Evolutionary conservation across 306 rosid genomes (phyloP).

Genomic region (Abrus pulchellus): DNA sequence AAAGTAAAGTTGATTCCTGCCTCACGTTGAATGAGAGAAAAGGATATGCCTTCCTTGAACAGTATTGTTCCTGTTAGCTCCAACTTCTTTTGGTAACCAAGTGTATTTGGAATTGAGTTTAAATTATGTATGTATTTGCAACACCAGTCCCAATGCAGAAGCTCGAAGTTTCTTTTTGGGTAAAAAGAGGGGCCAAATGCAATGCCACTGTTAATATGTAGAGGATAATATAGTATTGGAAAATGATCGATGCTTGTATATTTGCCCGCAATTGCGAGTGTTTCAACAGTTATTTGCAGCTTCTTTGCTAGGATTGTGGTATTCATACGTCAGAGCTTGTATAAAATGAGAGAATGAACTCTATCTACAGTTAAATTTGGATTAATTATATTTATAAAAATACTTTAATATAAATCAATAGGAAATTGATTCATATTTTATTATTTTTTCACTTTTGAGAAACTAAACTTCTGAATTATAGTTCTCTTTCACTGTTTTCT

Average conservation of each 20-base stretch:
- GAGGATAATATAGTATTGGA: not conserved
- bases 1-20: conserved; percentile 63
- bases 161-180: conserved; percentile 42
- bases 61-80: conserved; percentile 47
- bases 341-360: too few species aligned
- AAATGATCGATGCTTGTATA: conserved; percentile 33
- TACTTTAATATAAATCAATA: too few species aligned
- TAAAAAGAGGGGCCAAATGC: conserved; percentile 44
- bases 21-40: conserved; percentile 58
- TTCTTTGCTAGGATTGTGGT: not conserved
- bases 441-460: too few species aligned
- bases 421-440: too few species aligned
- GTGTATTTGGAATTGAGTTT: conserved; percentile 49
- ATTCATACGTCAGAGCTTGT: too few species aligned
- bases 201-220: conserved; percentile 16
- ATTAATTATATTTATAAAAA: too few species aligned
- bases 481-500: too few species aligned
- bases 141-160: conserved; percentile 28
- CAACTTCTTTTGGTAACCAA: conserved; percentile 50
- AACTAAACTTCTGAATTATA: too few species aligned
- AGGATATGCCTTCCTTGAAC: conserved; percentile 58
- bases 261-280: conserved; percentile 1
- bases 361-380: too few species aligned
- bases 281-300: conserved; percentile 9
- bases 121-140: conserved; percentile 40